A percentile compares a stretch with the other conserved stretches of the same genome.
These are phyloP conservation scores for Sideroxylon spinosum DNA, from an alignment of 179 eudicot species.

Conservation along the genomic window DNA sequence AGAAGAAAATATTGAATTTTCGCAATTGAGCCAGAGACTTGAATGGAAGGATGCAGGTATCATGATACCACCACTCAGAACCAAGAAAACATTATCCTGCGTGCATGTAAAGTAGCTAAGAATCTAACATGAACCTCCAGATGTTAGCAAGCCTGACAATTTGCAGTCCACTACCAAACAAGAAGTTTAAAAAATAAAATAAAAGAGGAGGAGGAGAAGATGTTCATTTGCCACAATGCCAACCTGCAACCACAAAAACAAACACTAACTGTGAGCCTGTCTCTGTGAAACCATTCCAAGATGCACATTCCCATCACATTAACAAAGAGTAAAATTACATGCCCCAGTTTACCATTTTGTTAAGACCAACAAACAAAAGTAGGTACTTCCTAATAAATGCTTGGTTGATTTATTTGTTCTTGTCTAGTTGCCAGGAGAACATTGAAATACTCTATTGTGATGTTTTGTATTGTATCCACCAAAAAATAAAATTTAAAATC, in stretches of 20 bases:
- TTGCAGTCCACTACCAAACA: background rate
- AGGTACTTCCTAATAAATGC: too few relatives aligned
- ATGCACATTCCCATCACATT: background rate
- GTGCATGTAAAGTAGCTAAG: background rate
- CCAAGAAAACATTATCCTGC: background rate
- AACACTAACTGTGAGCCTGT: background rate
- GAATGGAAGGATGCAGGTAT: too few relatives aligned
- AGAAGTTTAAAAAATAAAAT: background rate
- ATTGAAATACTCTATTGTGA: too few relatives aligned
- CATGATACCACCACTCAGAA: background rate
- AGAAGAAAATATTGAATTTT: too few relatives aligned
- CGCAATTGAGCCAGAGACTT: too few relatives aligned
- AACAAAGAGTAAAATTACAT: background rate
- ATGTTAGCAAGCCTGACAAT: conserved; percentile 1
- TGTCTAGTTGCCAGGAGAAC: too few relatives aligned
- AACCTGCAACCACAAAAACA: background rate
- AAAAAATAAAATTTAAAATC: too few relatives aligned
- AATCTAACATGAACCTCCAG: background rate
- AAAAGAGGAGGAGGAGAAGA: background rate
- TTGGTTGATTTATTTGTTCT: too few relatives aligned
- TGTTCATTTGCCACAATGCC: background rate
- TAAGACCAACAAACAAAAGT: too few relatives aligned
- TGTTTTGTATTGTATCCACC: too few relatives aligned
- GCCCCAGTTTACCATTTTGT: too few relatives aligned
- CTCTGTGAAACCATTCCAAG: background rate